Base-by-base conservation (phyloP, 2,329 filamentous ascomycete species). In the Graphilbum sp. region DNA sequence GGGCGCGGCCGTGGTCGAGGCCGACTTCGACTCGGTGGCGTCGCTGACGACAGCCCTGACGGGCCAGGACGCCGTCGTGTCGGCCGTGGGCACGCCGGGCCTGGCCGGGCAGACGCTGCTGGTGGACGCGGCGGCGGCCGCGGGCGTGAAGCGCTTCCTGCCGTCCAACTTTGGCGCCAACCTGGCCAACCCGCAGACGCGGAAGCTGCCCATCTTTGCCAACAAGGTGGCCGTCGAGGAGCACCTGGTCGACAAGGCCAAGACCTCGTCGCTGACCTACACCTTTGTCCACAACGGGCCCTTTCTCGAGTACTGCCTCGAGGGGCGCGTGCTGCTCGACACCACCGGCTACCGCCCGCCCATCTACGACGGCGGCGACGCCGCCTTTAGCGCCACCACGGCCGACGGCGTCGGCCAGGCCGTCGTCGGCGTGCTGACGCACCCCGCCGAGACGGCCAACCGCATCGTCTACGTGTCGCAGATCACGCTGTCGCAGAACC, bases 51-150 rank as follows among this genome's bases (percentile, higher is more conserved):
- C 50, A 0, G 60, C 61, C 3, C 59, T 72, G 37, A 44, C 56
- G 34, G 62, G 61, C 35, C 61, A 68, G 41, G 68, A 73, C 48
- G 67, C 63, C 3, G 55, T 69, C 9, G 44, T 72, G 30, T 66
- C 62, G 8, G 54, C 64, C 1, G 57, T 75, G 16, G 62, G 58
- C 8, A 56, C 55, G 10, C 44, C 46, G 2, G 24, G 16, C 9
- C 9, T 20, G 5, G 12, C 27, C 52, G 20, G 62, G 1, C 69
- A 75, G 45, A 56, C 54, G 32, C 58, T 59, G 36, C 54, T 74
- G 46, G 62, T 50, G 23, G 48, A 45, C 30, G 48, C 47, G 10
- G 42, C 45, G 13, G 34, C 43, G 17, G 43, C 37, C 9, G 50
- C 46, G 17, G 43, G 43, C 41, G 45, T 49, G 25, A 32, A 38